phyloP scores from a whole-genome alignment of 352 stramenopile genomes.

The Peronospora belbahrii region DNA sequence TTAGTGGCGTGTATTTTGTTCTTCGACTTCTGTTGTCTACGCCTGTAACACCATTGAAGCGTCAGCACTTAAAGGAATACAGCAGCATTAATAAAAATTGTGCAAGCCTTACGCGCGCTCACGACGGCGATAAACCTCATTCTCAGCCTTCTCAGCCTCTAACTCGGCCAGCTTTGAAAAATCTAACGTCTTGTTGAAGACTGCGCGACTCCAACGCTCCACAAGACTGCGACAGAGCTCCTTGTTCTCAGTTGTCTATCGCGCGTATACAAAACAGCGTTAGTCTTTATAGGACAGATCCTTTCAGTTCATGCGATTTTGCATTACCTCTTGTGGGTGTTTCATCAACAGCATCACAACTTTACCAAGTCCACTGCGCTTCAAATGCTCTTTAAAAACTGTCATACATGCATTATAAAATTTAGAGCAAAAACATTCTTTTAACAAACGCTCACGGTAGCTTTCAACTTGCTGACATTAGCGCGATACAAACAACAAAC shows the following conservation, averaged over 20 bases:
- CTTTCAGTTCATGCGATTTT: neutral
- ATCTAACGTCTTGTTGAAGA: slow-evolving; percentile 86
- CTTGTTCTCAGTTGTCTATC: slow-evolving; percentile 78
- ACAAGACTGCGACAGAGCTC: slow-evolving; percentile 78
- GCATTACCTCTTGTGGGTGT: slow-evolving; percentile 65
- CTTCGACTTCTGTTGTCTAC: slow-evolving; percentile 42
- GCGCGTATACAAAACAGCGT: neutral
- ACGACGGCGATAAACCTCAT: slow-evolving; percentile 57
- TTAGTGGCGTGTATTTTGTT: slow-evolving; percentile 16
- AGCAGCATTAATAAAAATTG: neutral
- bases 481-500: slow-evolving; percentile 12
- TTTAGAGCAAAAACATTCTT: too few species aligned
- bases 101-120: slow-evolving; percentile 28
- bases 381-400: slow-evolving; percentile 87
- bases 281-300: neutral
- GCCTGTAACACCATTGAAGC: slow-evolving; percentile 11
- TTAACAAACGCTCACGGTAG: too few species aligned
- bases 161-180: slow-evolving; percentile 81
- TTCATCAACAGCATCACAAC: slow-evolving; percentile 86
- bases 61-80: slow-evolving; percentile 2
- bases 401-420: too few species aligned
- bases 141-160: slow-evolving; percentile 80
- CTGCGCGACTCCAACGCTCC: slow-evolving; percentile 80
- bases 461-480: neutral
- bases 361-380: slow-evolving; percentile 85